Conservation (phyloP, 441 rosid species). For the Gossypium gossypioides region DNA sequence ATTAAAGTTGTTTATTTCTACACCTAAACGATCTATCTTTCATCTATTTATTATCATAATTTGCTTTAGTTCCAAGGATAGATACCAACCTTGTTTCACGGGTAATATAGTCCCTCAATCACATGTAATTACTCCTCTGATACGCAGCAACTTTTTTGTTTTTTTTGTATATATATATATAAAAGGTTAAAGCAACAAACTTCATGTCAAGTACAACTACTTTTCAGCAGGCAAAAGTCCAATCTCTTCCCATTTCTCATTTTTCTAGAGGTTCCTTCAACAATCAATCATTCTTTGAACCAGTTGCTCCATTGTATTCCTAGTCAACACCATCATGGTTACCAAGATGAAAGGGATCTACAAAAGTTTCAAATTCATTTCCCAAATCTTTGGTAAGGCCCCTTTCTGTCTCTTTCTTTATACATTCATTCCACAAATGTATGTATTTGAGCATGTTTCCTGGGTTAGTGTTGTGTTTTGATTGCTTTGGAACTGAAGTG, state of each 20-base stretch:
- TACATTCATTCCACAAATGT: neutral
- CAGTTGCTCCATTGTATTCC: conserved; percentile 10
- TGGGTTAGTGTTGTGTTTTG: neutral
- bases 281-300: conserved; percentile 7
- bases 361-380: conserved; percentile 74
- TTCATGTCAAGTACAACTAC: conserved; percentile 11
- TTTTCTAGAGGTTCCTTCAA: conserved; percentile 8
- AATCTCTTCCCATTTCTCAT: conserved; percentile 4
- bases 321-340: conserved; percentile 35
- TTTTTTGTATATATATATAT: neutral
- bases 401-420: neutral
- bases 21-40: neutral
- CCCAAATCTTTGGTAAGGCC: conserved; percentile 72
- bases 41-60: neutral
- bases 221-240: conserved; percentile 21
- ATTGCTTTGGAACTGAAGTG: conserved; percentile 8
- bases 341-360: conserved; percentile 75
- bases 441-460: conserved; percentile 9
- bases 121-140: conserved; percentile 27
- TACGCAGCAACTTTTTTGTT: conserved; percentile 19
- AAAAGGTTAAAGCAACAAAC: neutral
- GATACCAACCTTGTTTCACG: conserved; percentile 36
- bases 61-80: conserved; percentile 1
- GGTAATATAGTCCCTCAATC: conserved; percentile 24
- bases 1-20: neutral